phyloP scores from a whole-genome alignment of 176 grass and related monocot species.

The Ampelocalamus luodianensis region DNA sequence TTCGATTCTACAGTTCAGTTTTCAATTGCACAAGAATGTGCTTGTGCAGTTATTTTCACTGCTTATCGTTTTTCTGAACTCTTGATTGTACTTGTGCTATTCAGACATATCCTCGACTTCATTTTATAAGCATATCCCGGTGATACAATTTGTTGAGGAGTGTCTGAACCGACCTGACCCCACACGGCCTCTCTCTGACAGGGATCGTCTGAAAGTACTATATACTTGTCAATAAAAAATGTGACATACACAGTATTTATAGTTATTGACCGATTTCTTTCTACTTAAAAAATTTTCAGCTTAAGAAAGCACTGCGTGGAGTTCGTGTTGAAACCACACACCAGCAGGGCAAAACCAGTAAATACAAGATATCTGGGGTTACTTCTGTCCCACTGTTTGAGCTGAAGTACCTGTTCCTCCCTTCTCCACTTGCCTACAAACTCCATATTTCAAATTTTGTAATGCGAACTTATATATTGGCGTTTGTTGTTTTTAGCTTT shows the following conservation, averaged over 20 bases:
- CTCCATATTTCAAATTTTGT: neutral
- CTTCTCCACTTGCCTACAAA: conserved; percentile 5
- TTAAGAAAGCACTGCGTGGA: conserved; percentile 72
- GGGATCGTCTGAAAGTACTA: conserved; percentile 63
- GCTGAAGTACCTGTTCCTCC: conserved; percentile 52
- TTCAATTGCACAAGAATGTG: neutral
- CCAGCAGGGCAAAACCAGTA: conserved; percentile 47
- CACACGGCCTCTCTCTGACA: conserved; percentile 49
- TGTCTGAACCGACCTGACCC: conserved; percentile 34
- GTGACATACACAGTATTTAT: neutral
- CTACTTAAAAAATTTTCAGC: conserved; percentile 37
- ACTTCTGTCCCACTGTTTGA: conserved; percentile 52
- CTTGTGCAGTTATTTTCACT: neutral
- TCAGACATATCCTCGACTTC: conserved; percentile 76
- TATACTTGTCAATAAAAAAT: neutral
- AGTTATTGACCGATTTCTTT: conserved; percentile 8
- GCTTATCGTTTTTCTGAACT: neutral
- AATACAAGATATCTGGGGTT: conserved; percentile 70
- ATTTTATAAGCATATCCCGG: conserved; percentile 58
- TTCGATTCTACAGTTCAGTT: neutral
- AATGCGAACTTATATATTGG: neutral
- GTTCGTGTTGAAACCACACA: conserved; percentile 74
- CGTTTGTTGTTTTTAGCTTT: conserved; percentile 63
- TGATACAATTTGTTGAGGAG: conserved; percentile 51
- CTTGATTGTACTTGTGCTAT: conserved; percentile 32